Conservation (phyloP, 2,329 filamentous ascomycete genomes). For the Neurospora crassa region DNA sequence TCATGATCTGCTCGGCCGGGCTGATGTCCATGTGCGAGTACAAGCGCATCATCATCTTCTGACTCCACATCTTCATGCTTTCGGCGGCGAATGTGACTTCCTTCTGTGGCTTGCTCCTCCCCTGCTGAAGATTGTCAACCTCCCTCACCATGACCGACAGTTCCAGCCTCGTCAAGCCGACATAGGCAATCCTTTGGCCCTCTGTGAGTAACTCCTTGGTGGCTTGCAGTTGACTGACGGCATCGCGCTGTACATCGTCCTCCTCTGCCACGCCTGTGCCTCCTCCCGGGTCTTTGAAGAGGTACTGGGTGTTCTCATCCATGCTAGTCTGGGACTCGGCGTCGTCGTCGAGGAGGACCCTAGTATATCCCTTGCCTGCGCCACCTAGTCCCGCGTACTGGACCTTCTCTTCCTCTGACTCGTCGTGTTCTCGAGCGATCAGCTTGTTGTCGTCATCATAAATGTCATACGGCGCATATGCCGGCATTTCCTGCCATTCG, state of each 20-base stretch:
- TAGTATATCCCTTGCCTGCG: conserved; percentile 89
- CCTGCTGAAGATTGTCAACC: conserved; percentile 46
- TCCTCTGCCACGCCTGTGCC: conserved; percentile 49
- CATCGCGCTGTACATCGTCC: conserved; percentile 77
- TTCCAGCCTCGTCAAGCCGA: conserved; percentile 76
- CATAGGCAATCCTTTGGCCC: conserved; percentile 91
- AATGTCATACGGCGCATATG: conserved; percentile 84
- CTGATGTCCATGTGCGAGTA: conserved; percentile 97
- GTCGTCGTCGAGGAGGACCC: conserved; percentile 92
- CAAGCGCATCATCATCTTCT: conserved; percentile 94
- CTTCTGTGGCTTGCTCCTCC: conserved; percentile 63
- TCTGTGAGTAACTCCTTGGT: conserved; percentile 94
- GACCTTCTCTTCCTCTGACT: conserved; percentile 62
- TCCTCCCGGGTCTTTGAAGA: conserved; percentile 67
- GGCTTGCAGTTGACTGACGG: conserved; percentile 82
- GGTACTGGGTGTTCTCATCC: conserved; percentile 93
- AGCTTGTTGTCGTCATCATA: conserved; percentile 91
- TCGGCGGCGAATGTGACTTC: conserved; percentile 60
- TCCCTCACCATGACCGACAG: conserved; percentile 69
- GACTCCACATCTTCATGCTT: conserved; percentile 86
- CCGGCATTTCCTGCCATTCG: conserved; percentile 89
- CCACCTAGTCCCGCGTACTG: conserved; percentile 65
- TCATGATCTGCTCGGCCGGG: conserved; percentile 90
- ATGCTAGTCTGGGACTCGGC: conserved; percentile 88
- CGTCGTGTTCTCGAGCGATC: conserved; percentile 68